Conservation (phyloP, 2,329 filamentous ascomycete species). For the Aspergillus sp. region DNA sequence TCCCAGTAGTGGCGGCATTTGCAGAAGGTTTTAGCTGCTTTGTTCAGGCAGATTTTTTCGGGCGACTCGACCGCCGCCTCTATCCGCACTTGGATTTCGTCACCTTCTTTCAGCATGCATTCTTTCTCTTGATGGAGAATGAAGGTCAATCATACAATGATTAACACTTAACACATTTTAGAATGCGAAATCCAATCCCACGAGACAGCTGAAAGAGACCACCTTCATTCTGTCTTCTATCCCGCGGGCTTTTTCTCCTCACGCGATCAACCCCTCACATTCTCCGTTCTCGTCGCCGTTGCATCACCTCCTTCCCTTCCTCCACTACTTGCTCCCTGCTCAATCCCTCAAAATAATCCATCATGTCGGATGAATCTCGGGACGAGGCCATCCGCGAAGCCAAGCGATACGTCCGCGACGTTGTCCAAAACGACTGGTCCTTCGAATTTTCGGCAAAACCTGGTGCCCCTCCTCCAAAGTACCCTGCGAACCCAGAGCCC, state of each 20-base stretch:
- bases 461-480: conserved; percentile 18
- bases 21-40: neutral
- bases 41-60: conserved; percentile 8
- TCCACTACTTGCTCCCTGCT: neutral
- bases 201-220: neutral
- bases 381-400: conserved; percentile 42
- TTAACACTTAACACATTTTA: neutral
- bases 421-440: conserved; percentile 45
- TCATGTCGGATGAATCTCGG: conserved; percentile 30
- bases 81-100: neutral
- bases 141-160: neutral
- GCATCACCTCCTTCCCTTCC: neutral
- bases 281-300: neutral
- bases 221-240: neutral
- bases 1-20: neutral
- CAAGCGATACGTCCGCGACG: conserved; percentile 40
- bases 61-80: neutral
- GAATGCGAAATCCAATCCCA: neutral
- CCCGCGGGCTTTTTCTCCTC: conserved; percentile 5
- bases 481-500: conserved; percentile 23
- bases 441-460: conserved; percentile 29
- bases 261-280: conserved; percentile 20
- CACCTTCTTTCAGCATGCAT: neutral
- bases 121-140: neutral
- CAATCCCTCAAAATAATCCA: neutral